phyloP scores from a whole-genome alignment of 495 filamentous ascomycete genomes.

The Tuber melanosporum region DNA sequence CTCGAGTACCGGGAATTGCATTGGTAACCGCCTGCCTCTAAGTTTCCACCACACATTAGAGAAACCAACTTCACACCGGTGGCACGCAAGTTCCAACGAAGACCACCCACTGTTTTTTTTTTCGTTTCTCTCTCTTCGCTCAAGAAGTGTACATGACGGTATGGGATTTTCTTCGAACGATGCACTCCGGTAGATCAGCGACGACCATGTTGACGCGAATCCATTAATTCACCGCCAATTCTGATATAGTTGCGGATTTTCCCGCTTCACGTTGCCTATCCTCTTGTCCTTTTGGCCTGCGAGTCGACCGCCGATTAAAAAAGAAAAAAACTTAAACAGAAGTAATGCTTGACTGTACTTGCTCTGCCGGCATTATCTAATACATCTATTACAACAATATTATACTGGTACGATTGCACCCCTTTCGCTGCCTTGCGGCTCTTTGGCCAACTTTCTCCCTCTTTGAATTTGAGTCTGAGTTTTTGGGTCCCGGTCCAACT shows the following conservation, averaged over 20 bases:
- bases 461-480: neutral
- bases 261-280: constrained; percentile 8
- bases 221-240: constrained; percentile 33
- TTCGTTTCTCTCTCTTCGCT: neutral
- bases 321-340: constrained; percentile 14
- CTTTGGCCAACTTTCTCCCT: neutral
- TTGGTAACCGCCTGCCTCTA: neutral
- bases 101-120: neutral
- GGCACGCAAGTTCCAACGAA: neutral
- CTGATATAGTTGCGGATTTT: constrained; percentile 32
- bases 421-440: neutral
- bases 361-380: neutral
- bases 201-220: constrained; percentile 30
- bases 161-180: constrained; percentile 22
- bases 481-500: neutral
- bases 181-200: constrained; percentile 32
- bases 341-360: constrained; percentile 21
- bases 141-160: constrained; percentile 25
- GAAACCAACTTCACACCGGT: neutral
- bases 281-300: constrained; percentile 12
- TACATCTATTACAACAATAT: neutral
- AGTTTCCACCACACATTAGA: neutral
- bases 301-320: constrained; percentile 19
- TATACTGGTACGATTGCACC: neutral
- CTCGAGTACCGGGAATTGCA: neutral